Evolutionary conservation across 169 alveolate species (phyloP), one percentile per base, ranked within the genome.

Genomic region (Plasmodium sp.): DNA sequence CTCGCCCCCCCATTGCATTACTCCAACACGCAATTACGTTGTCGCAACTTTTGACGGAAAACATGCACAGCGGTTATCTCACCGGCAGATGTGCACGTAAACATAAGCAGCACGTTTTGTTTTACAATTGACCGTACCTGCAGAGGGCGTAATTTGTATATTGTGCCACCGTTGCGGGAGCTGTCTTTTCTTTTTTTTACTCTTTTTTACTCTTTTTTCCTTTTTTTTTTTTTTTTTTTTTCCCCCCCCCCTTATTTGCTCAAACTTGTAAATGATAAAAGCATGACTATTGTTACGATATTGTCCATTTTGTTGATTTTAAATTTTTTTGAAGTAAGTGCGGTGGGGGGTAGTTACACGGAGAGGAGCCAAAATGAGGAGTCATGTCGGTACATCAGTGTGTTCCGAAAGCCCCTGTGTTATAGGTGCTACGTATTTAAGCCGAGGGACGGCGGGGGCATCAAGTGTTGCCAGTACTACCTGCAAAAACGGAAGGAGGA

Each of bases 381-480:
- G 4, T 3, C 4, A 18, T 85, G 93, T 4, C 22, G 51, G 2
- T 67, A 85, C 54, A 75, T 85, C 48, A 85, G 58, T 36, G 67
- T 85, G 27, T 85, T 85, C 56, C 54, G 41, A 73, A 75, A 48
- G 12, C 93, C 79, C 58, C 34, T 85, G 18, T 43, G 79, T 43
- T 85, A 74, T 62, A 48, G 79, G 10, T 85, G 85, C 79, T 85
- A 85, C 67, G 9, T 85, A 33, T 85, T 85, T 73, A 56, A 41
- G 51, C 34, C 48, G 33, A n/a, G 31, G 27, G n/a, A 22, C 10
- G 62, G 58, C 62, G 36, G 4, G 3, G 27, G 33, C 48, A 39
- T 39, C 31, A 36, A 16, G n/a, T 85, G 93, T 43, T 84, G 92
- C 43, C 33, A 84, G 18, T 41, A 18, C 27, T 84, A 84, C 51